These are phyloP conservation scores for Thalassiosira exigua DNA, from an alignment of 352 stramenopile species.

Conservation along the genomic window DNA sequence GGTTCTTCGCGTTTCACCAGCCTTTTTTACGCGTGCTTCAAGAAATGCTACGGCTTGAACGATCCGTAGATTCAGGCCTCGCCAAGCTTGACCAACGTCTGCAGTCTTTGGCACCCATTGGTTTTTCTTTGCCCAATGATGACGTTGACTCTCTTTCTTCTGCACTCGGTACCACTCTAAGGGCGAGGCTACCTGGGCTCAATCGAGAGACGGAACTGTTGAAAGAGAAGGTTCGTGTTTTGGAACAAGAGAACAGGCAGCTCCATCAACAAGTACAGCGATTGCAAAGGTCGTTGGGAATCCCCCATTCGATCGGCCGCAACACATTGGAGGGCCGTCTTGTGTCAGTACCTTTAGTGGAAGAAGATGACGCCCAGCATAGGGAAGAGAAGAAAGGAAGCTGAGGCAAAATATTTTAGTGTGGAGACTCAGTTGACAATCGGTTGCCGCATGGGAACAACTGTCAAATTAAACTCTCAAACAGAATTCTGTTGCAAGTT, in stretches of 20 bases:
- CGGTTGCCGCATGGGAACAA: not conserved
- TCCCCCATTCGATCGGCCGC: slow-evolving; percentile 14
- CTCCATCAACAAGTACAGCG: slow-evolving; percentile 45
- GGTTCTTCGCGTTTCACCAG: slow-evolving; percentile 72
- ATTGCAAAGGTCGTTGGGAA: slow-evolving; percentile 48
- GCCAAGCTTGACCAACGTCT: slow-evolving; percentile 64
- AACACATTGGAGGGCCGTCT: slow-evolving; percentile 22
- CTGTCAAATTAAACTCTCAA: not conserved
- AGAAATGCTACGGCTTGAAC: slow-evolving; percentile 81
- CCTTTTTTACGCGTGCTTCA: slow-evolving; percentile 67
- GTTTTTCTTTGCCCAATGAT: slow-evolving; percentile 33
- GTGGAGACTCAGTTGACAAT: not conserved
- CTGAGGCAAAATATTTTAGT: not conserved
- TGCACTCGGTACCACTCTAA: slow-evolving; percentile 21
- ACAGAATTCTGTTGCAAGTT: not conserved
- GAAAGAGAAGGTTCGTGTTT: slow-evolving; percentile 41
- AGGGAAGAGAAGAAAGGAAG: slow-evolving; percentile 17
- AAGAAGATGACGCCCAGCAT: slow-evolving; percentile 14
- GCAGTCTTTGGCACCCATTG: slow-evolving; percentile 31
- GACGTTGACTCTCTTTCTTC: slow-evolving; percentile 55
- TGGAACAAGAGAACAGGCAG: slow-evolving; percentile 54
- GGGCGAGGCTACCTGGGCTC: slow-evolving; percentile 40
- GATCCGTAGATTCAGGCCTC: slow-evolving; percentile 73
- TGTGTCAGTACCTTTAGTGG: slow-evolving; percentile 14
- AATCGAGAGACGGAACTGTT: slow-evolving; percentile 61